Evolutionary conservation across 164 flowering plant genomes (phyloP), one percentile per base, ranked within the genome.

Genomic region (Warburgia ugandensis): DNA sequence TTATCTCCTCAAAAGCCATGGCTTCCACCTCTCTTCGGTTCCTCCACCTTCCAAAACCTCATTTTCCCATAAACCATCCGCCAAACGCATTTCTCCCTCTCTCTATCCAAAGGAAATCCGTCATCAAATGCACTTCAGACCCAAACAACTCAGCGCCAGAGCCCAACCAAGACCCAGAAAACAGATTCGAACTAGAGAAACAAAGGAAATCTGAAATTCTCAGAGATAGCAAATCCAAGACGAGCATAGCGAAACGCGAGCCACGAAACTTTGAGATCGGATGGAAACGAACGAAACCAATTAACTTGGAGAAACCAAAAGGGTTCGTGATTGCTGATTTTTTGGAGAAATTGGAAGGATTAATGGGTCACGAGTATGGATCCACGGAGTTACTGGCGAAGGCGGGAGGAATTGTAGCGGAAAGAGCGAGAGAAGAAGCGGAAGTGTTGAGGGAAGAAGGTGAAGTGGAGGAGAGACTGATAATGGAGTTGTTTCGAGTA

Each of bases 211-310:
- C 90, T 0, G 90, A 68, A 21, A 77, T 87, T 20, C 47, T 74
- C 7, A 72, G 81, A 2, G 82, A 82, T 31, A 52, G 74, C n/a
- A 68, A 61, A 30, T 14, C 74, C 0, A 30, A 48, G 16, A 37
- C 45, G 1, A 73, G 57, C 3, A 38, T 89, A 0, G 73, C 33
- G 19, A 74, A 66, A 47, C 73, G 73, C 0, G 86, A 83, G 65
- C 94, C 95, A 0, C 79, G 71, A 9, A 89, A 83, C 58, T 78
- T 75, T 41, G 84, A 89, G 62, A 71, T 89, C 1, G 97, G 97
- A 3, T 89, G 97, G 97, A 89, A 81, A 65, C 73, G 94, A 38
- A 89, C 88, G 2, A 84, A 83, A 45, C 72, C 73, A 55, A 78
- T 86, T 2, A 45, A 55, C 33, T 10, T 75, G 25, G 83, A 78